These are phyloP conservation scores for Halophytophthora polymorphica DNA, from an alignment of 352 stramenopile genomes.

Conservation along the genomic window DNA sequence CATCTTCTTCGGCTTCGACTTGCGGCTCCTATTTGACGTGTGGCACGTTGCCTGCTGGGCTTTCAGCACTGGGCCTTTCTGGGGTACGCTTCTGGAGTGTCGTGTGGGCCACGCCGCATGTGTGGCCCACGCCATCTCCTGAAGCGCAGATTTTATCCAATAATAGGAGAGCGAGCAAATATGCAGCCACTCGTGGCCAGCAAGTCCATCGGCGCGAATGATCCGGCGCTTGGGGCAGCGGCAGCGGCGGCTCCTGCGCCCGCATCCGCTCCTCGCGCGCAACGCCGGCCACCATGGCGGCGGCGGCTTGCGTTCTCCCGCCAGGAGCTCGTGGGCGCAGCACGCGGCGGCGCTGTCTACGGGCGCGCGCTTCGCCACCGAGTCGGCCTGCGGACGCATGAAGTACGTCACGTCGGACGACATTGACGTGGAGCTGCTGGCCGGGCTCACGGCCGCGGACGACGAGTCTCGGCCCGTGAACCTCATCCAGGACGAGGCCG, in stretches of 20 bases:
- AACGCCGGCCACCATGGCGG: not conserved
- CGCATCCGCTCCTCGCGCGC: not conserved
- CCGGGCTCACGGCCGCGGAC: slow-evolving; percentile 59
- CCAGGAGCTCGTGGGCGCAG: no score
- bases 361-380: no score
- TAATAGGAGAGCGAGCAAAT: no score
- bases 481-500: slow-evolving; percentile 69
- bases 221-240: not conserved
- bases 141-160: no score
- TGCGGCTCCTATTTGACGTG: not conserved
- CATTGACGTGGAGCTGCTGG: slow-evolving; percentile 56
- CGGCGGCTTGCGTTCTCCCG: not conserved
- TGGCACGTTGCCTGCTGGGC: no score
- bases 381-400: slow-evolving; percentile 8
- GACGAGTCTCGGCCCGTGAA: slow-evolving; percentile 70
- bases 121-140: no score
- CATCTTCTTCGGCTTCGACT: slow-evolving; percentile 17
- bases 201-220: no score
- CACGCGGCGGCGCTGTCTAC: no score
- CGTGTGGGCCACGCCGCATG: no score
- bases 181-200: no score
- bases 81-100: no score
- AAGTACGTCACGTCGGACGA: slow-evolving; percentile 70
- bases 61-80: no score
- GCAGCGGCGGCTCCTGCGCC: not conserved